These are phyloP conservation scores for Silybum marianum DNA, from an alignment of 129 eudicot species.

Conservation along the genomic window DNA sequence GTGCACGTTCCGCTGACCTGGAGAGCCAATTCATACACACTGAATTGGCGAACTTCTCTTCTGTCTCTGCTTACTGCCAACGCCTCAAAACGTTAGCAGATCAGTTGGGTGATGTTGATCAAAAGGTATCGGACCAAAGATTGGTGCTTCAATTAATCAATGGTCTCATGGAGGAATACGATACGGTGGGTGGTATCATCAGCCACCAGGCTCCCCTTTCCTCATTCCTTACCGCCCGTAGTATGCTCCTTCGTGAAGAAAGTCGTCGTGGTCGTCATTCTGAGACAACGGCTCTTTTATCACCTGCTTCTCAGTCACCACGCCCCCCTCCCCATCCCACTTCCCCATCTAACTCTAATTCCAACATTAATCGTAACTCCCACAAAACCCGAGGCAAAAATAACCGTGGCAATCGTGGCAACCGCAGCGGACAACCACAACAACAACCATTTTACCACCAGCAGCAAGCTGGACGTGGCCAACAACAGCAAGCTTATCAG, in stretches of 20 bases:
- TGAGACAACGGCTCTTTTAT: neutral
- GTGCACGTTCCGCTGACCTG: neutral
- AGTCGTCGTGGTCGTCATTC: neutral
- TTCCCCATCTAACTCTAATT: no score
- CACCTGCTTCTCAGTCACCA: no score
- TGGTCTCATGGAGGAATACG: neutral
- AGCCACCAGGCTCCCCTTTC: neutral
- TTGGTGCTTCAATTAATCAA: neutral
- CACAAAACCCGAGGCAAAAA: no score
- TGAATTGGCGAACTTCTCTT: neutral
- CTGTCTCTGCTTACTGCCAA: conserved; percentile 10
- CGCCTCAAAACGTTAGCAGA: neutral
- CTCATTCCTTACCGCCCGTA: neutral
- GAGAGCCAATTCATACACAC: neutral
- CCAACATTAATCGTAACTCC: no score
- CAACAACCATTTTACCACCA: no score
- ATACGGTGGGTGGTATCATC: conserved; percentile 2
- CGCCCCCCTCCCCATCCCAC: no score
- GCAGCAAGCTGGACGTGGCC: no score
- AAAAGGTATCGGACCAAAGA: neutral
- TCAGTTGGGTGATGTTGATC: neutral
- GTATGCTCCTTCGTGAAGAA: conserved; percentile 1
- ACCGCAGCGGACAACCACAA: no score
- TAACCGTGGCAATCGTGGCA: no score
- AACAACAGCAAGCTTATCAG: no score